Conservation (phyloP, 2,329 filamentous ascomycete genomes). For the Thyridium curvatum region DNA sequence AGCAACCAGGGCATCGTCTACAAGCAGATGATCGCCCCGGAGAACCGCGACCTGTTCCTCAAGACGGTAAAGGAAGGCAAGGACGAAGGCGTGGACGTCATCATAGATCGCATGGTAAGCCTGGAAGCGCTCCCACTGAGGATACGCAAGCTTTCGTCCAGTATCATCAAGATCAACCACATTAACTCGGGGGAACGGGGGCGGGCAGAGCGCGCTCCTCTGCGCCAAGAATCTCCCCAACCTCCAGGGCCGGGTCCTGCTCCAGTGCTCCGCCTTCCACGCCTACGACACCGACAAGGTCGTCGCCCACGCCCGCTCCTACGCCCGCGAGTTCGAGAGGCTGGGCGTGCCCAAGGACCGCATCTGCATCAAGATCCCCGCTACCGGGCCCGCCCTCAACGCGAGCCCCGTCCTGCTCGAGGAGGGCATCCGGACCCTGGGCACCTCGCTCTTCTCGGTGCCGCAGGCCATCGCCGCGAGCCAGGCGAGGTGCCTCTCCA, state of each 20-base stretch:
- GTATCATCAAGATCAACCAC: too few species aligned
- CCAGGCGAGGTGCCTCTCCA: slow-evolving; percentile 38
- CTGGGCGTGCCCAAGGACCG: slow-evolving; percentile 36
- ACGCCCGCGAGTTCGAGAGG: slow-evolving; percentile 37
- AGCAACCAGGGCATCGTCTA: slow-evolving; percentile 44
- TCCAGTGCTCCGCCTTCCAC: slow-evolving; percentile 39
- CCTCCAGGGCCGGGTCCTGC: slow-evolving; percentile 39
- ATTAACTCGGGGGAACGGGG: too few species aligned
- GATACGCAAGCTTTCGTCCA: too few species aligned
- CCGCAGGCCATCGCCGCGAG: slow-evolving; percentile 42
- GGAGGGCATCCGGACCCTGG: slow-evolving; percentile 38
- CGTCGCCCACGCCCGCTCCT: slow-evolving; percentile 37
- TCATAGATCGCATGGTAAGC: slow-evolving; percentile 38
- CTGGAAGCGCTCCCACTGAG: too few species aligned
- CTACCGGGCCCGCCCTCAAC: slow-evolving; percentile 38
- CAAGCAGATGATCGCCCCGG: slow-evolving; percentile 33
- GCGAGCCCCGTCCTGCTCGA: slow-evolving; percentile 32
- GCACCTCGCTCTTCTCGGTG: slow-evolving; percentile 38
- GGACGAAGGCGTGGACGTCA: slow-evolving; percentile 36
- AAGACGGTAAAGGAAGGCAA: slow-evolving; percentile 35
- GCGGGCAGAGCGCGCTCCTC: slow-evolving; percentile 32
- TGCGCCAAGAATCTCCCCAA: slow-evolving; percentile 38
- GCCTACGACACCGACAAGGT: slow-evolving; percentile 38
- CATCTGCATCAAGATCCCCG: slow-evolving; percentile 46
- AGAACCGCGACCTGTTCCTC: slow-evolving; percentile 34